These are phyloP conservation scores for Ganoderma lingzhi DNA, from an alignment of 1,284 basidiomycete genomes.

Conservation along the genomic window DNA sequence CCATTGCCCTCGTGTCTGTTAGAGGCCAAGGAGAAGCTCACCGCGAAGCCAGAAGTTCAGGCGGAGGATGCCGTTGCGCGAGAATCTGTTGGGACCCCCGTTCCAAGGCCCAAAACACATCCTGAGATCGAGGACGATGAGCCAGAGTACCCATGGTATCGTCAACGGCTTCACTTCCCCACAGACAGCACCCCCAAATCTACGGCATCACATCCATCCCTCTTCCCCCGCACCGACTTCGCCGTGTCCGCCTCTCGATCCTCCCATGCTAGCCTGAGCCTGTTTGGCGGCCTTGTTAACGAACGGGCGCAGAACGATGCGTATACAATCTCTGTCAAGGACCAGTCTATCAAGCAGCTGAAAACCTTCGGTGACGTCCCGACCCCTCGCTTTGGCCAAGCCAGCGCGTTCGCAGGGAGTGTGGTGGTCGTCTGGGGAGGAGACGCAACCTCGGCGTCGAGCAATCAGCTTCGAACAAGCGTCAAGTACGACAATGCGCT, in stretches of 20 bases:
- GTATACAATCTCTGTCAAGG: slow-evolving; percentile 84
- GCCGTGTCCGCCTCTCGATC: slow-evolving; percentile 85
- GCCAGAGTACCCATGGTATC: slow-evolving; percentile 24
- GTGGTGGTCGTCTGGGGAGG: slow-evolving; percentile 98
- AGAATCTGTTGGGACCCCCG: slow-evolving; percentile 5
- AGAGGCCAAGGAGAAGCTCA: slow-evolving; percentile 12
- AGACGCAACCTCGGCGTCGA: slow-evolving; percentile 69
- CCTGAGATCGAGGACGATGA: slow-evolving; percentile 8
- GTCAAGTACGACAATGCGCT: slow-evolving; percentile 83
- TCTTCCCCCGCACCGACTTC: slow-evolving; percentile 96
- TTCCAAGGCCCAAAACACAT: slow-evolving; percentile 10
- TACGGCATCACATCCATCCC: slow-evolving; percentile 41
- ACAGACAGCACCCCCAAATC: slow-evolving; percentile 7
- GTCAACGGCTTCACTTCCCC: slow-evolving; percentile 21
- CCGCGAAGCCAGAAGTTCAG: slow-evolving; percentile 1
- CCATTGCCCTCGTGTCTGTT: not conserved
- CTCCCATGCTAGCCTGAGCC: slow-evolving; percentile 84
- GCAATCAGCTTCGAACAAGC: slow-evolving; percentile 48
- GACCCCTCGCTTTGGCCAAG: slow-evolving; percentile 90
- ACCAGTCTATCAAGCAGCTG: slow-evolving; percentile 75
- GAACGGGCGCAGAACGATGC: slow-evolving; percentile 92
- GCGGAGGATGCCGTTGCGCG: not conserved
- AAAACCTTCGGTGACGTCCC: slow-evolving; percentile 91
- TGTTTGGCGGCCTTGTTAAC: slow-evolving; percentile 94
- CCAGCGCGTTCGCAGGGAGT: slow-evolving; percentile 91